A percentile compares a stretch with the other conserved stretches of the same genome.
Evolutionary conservation across 768 basidiomycete species (phyloP).

Genomic region (Rhodotorula toruloides): DNA sequence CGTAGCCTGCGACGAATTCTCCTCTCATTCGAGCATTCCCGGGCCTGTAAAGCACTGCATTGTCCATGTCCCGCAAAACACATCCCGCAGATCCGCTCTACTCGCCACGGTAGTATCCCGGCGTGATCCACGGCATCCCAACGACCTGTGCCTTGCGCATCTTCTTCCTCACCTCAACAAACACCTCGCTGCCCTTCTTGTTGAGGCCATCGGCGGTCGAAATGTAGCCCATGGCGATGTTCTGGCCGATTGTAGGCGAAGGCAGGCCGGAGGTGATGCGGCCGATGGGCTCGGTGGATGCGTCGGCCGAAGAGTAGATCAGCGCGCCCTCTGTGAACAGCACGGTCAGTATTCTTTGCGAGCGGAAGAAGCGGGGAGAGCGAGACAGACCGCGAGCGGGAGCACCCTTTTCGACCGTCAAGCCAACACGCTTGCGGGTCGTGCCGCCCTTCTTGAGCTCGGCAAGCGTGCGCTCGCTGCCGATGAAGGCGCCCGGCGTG

Average conservation of each 20-base stretch:
- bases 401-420: constrained; percentile 68
- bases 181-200: constrained; percentile 81
- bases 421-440: constrained; percentile 62
- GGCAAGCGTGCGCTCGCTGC: constrained; percentile 63
- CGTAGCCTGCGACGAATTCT: background rate
- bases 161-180: constrained; percentile 79
- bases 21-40: too few species aligned
- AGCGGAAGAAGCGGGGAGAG: background rate
- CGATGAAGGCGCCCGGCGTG: constrained; percentile 64
- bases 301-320: constrained; percentile 15
- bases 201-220: constrained; percentile 60
- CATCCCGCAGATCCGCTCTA: background rate
- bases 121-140: constrained; percentile 80
- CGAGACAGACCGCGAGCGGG: constrained; percentile 71
- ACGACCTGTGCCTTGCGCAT: constrained; percentile 66
- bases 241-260: constrained; percentile 77
- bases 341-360: too few species aligned
- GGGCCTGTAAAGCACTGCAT: background rate
- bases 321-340: constrained; percentile 35
- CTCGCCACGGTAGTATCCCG: constrained; percentile 60
- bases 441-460: constrained; percentile 76
- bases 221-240: constrained; percentile 96
- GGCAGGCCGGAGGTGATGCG: constrained; percentile 90
- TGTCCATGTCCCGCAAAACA: background rate
- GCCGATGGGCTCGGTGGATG: constrained; percentile 50